phyloP scores from a whole-genome alignment of 371 early-diverging fungal genomes.

The Nosema granulosis region DNA sequence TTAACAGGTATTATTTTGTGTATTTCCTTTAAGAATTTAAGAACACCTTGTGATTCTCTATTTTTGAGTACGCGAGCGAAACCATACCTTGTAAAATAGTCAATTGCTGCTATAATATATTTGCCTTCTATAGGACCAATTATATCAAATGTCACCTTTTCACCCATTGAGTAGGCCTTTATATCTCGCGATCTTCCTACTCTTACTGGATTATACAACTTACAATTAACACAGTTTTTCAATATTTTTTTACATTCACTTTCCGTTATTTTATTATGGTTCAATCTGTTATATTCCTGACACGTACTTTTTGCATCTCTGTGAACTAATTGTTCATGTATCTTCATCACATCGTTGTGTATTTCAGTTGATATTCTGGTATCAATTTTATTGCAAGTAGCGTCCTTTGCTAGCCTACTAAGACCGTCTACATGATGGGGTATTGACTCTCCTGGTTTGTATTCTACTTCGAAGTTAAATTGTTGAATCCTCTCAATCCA shows the following conservation, averaged over 20 bases:
- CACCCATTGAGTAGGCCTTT: neutral
- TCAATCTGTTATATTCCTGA: neutral
- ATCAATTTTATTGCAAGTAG: neutral
- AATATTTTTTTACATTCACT: neutral
- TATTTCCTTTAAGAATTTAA: neutral
- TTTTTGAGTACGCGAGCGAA: neutral
- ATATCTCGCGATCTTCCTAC: neutral
- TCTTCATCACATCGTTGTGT: neutral
- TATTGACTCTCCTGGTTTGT: slow-evolving; percentile 24
- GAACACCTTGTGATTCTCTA: neutral
- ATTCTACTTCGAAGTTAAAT: slow-evolving; percentile 35
- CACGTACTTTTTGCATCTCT: neutral
- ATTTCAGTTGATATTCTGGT: neutral
- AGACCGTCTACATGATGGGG: slow-evolving; percentile 33
- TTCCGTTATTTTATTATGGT: neutral
- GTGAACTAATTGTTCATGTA: slow-evolving; percentile 1
- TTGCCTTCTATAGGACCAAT: slow-evolving; percentile 2
- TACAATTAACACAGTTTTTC: neutral
- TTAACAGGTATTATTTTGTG: neutral
- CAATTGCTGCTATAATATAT: slow-evolving; percentile 3
- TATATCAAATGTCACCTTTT: slow-evolving; percentile 2
- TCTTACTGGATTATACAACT: neutral
- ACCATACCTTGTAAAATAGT: neutral
- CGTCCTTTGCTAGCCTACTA: slow-evolving; percentile 17
- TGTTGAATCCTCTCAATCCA: slow-evolving; percentile 36